Evolutionary conservation across 768 basidiomycete species (phyloP), one percentile per base, ranked within the genome.

Genomic region (Artomyces pyxidatus): DNA sequence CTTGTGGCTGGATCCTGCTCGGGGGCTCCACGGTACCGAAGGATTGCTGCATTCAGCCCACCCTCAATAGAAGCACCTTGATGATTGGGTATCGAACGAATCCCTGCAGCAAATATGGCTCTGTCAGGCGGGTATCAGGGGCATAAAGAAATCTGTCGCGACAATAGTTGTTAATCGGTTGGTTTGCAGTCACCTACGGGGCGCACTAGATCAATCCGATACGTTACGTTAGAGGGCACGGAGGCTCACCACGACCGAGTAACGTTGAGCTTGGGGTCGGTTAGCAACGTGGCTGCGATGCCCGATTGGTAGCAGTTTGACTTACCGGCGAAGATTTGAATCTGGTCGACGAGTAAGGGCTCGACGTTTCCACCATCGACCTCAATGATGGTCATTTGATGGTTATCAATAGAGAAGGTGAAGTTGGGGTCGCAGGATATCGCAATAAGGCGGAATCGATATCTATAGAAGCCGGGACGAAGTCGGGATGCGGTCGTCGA

Each of bases 241-340:
- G 1, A 54, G 54, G 11, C 39, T 42, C 52, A 60, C 61, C 6
- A 77, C 59, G 50, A 77, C 62, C 0, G 76, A 75, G 57, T 80
- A 80, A 14, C 78, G 71, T 58, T 80, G 78, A 2, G 69, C 78
- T 41, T 10, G n/a, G n/a, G n/a, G n/a, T n/a, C n/a, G n/a, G n/a
- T n/a, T n/a, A n/a, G n/a, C n/a, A n/a, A n/a, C n/a, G n/a, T n/a
- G n/a, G n/a, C n/a, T 35, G 32, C 32, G 32, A 35, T 10, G 21
- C 9, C 8, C 39, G 12, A 10, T 8, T 12, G 39, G 19, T 19
- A 9, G 11, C 39, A 28, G 38, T 26, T 40, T 41, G 14, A 11
- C 47, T 27, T 23, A 35, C 48, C 42, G 12, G 51, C 55, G 25
- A 39, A 58, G 19, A 58, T 53, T 29, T 35, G 27, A 9, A 58